phyloP scores from a whole-genome alignment of 345 rosid species.

The Eucalyptus dawsonii region DNA sequence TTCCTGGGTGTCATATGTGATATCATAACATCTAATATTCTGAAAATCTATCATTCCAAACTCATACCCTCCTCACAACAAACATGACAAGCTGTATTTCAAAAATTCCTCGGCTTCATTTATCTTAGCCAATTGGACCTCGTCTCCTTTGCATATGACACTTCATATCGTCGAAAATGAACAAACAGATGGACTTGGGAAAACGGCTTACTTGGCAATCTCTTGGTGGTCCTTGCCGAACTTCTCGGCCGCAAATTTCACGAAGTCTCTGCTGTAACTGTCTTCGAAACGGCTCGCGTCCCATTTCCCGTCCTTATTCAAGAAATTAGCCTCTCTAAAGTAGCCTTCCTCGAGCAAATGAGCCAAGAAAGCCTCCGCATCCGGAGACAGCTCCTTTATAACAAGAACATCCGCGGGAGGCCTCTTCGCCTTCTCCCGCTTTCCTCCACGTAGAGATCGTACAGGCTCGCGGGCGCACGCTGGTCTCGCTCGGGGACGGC shows the following conservation, averaged over 20 bases:
- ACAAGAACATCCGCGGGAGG: neutral
- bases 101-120: neutral
- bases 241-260: slow-evolving; percentile 37
- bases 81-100: neutral
- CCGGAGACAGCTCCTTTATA: slow-evolving; percentile 41
- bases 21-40: neutral
- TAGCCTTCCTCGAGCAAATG: slow-evolving; percentile 52
- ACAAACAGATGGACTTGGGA: neutral
- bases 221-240: slow-evolving; percentile 69
- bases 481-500: neutral
- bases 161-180: neutral
- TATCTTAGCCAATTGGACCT: neutral
- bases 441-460: neutral
- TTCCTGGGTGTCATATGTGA: neutral
- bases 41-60: neutral
- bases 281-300: slow-evolving; percentile 40
- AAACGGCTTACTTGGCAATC: slow-evolving; percentile 47
- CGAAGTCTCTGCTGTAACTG: slow-evolving; percentile 41
- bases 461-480: neutral
- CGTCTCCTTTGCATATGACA: neutral
- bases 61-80: neutral
- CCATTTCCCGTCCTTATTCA: slow-evolving; percentile 14
- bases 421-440: neutral
- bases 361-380: slow-evolving; percentile 34
- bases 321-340: slow-evolving; percentile 53